Base-by-base conservation (phyloP, 371 early-diverging fungal species). In the Lichtheimia ornata region DNA sequence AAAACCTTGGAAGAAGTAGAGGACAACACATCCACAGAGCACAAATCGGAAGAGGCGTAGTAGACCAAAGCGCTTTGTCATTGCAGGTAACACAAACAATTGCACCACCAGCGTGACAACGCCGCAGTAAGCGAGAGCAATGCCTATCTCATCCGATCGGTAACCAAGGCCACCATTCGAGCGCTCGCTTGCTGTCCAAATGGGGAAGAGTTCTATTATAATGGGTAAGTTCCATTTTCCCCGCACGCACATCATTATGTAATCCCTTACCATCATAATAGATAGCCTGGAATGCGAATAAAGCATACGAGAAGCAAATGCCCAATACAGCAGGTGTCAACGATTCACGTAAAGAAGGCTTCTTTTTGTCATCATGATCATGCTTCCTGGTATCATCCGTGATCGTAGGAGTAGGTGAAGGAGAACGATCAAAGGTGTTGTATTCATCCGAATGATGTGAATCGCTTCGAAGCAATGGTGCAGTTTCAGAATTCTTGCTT, bases 81-180 rank as follows among this genome's bases (percentile, higher is more conserved):
- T 59, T 0, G 59, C 52, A 2, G 91, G 91, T 17, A 62, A 17
- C 2, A 62, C 15, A 27, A 84, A 22, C 1, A 91, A 71, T 61
- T 90, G 91, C 22, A 80, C 56, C 42, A 82, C 59, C 4, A 92
- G 50, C 1, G 84, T 81, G 3, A 82, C 53, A 3, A 75, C 30
- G 4, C 88, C 86, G 6, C 76, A 69, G 24, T 84, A 59, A 3
- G 86, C 74, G 47, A 91, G 62, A 1, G 81, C 76, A 18, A 76
- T 55, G 20, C 90, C 90, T 45, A 89, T 82, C 25, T 81, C 70
- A 14, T 70, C 63, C 3, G 83, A 54, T 5, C 61, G 60, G 63
- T 87, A 85, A 3, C 75, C 83, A 5, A 91, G 76, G 0, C 91
- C 91, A 49, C 88, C 91, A 43, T 43, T 44, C 14, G 17, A 40